phyloP scores from a whole-genome alignment of 2,329 filamentous ascomycete species.

The Curvularia eragrostidis region DNA sequence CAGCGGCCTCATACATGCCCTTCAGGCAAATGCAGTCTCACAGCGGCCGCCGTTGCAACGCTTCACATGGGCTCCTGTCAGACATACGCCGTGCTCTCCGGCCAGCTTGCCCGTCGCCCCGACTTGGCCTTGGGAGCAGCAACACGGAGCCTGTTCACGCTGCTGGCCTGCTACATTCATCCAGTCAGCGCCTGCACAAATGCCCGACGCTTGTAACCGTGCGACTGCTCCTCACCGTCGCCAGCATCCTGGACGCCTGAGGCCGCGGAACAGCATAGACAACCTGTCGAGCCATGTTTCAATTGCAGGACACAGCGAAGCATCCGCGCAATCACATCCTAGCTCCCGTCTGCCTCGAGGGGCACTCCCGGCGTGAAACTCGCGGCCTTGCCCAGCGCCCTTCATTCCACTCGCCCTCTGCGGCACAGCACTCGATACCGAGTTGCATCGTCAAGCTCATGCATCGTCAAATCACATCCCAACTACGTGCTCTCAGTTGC shows the following conservation, averaged over 20 bases:
- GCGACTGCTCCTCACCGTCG: not conserved
- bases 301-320: conserved; percentile 22
- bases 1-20: not conserved
- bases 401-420: conserved; percentile 10
- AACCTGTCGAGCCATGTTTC: conserved; percentile 20
- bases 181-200: too few species aligned
- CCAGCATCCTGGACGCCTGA: not conserved
- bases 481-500: not conserved
- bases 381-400: not conserved
- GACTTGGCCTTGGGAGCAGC: too few species aligned
- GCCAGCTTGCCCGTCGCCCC: too few species aligned
- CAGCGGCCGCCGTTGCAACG: too few species aligned
- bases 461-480: conserved; percentile 3
- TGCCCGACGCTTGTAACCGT: not conserved
- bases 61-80: not conserved
- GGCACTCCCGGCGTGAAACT: conserved; percentile 9
- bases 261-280: not conserved
- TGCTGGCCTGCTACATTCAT: too few species aligned
- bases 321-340: conserved; percentile 5
- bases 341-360: conserved; percentile 3
- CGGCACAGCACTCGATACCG: conserved; percentile 2
- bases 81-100: not conserved
- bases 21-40: not conserved
- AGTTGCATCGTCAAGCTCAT: conserved; percentile 6
- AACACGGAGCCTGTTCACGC: too few species aligned